These are phyloP conservation scores for Phanerochaete carnosa DNA, from an alignment of 768 basidiomycete species.

Conservation along the genomic window DNA sequence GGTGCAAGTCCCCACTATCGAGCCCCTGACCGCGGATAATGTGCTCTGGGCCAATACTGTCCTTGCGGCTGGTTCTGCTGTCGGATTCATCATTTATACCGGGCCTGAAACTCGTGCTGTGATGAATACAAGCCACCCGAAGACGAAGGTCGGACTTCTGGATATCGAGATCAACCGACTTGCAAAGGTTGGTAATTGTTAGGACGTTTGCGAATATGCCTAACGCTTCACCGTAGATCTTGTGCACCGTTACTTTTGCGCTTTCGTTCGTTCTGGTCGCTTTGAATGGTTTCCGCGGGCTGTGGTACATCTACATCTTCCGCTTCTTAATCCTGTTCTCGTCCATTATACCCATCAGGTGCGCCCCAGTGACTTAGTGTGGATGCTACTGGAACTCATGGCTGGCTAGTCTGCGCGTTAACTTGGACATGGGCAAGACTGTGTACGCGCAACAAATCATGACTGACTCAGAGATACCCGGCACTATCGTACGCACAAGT, in stretches of 20 bases:
- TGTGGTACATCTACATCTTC: constrained; percentile 95
- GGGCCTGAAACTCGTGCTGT: constrained; percentile 94
- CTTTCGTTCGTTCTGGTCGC: constrained; percentile 91
- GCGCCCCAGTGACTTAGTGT: constrained; percentile 23
- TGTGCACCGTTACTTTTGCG: constrained; percentile 91
- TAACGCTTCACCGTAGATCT: constrained; percentile 52
- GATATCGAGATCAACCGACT: constrained; percentile 94
- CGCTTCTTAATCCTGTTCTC: constrained; percentile 97
- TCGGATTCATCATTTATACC: constrained; percentile 93
- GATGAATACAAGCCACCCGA: constrained; percentile 97
- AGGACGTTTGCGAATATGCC: background rate
- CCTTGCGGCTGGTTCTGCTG: constrained; percentile 88
- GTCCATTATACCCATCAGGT: constrained; percentile 99
- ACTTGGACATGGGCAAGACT: constrained; percentile 99
- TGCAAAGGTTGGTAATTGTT: constrained; percentile 66
- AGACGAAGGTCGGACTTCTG: constrained; percentile 88
- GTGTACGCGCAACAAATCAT: constrained; percentile 96
- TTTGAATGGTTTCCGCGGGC: constrained; percentile 91
- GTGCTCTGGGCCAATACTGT: constrained; percentile 98
- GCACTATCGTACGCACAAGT: constrained; percentile 95
- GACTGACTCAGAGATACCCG: constrained; percentile 88
- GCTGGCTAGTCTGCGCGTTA: constrained; percentile 81
- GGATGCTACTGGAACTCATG: background rate
- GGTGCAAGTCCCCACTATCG: constrained; percentile 47
- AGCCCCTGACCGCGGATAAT: constrained; percentile 93